Percentiles rank a stretch among this genome's conserved stretches.
Evolutionary conservation across 1,284 basidiomycete species (phyloP).

Genomic region (Pterula multifida): DNA sequence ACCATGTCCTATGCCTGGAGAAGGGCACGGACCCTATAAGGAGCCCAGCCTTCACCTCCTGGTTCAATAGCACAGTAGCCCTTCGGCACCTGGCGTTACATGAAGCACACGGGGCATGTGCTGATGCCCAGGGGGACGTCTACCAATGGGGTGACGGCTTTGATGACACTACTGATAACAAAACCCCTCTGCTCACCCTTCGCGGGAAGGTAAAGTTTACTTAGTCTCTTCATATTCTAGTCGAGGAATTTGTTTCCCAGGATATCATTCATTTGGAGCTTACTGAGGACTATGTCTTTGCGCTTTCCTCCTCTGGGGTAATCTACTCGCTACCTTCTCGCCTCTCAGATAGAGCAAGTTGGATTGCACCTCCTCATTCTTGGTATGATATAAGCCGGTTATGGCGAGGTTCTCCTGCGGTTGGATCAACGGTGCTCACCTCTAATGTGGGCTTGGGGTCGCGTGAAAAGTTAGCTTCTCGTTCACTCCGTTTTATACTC

Average conservation of each 20-base stretch:
- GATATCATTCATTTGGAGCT: slow-evolving; percentile 55
- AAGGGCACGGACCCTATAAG: slow-evolving; percentile 27
- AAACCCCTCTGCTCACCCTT: slow-evolving; percentile 39
- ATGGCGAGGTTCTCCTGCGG: slow-evolving; percentile 29
- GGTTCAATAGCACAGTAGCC: slow-evolving; percentile 47
- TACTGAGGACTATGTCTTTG: slow-evolving; percentile 52
- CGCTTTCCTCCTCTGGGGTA: slow-evolving; percentile 60
- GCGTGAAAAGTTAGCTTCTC: not conserved
- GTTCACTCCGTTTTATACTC: slow-evolving; percentile 1
- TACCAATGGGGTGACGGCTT: slow-evolving; percentile 81
- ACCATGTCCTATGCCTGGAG: slow-evolving; percentile 30
- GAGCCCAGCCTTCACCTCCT: slow-evolving; percentile 35
- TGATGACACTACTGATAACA: slow-evolving; percentile 13
- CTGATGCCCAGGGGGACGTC: slow-evolving; percentile 81
- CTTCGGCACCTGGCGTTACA: slow-evolving; percentile 70
- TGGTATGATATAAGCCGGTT: slow-evolving; percentile 48
- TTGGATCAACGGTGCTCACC: not conserved
- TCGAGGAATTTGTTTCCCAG: slow-evolving; percentile 23
- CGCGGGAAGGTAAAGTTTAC: slow-evolving; percentile 52
- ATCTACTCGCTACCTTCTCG: slow-evolving; percentile 59
- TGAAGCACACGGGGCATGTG: slow-evolving; percentile 65
- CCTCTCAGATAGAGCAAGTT: slow-evolving; percentile 24
- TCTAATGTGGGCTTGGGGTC: not conserved
- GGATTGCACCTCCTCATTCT: slow-evolving; percentile 27
- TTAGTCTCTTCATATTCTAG: not conserved